Evolutionary conservation across 2,329 filamentous ascomycete genomes (phyloP).

Genomic region (Diaporthe citrichinensis): DNA sequence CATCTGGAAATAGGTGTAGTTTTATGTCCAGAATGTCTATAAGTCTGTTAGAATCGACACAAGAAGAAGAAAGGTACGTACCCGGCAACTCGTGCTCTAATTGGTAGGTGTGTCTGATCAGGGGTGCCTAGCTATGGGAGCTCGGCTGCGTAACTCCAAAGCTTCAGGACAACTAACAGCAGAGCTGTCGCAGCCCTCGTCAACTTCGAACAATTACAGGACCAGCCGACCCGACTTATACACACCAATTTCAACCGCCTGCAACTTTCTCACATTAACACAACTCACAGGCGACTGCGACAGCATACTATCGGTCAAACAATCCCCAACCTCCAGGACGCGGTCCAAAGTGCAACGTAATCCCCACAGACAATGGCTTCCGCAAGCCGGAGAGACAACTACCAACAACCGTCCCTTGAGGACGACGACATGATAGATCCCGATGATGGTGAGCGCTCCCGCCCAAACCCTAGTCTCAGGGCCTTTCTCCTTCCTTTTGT

Average conservation of each 20-base stretch:
- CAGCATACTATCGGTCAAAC: not conserved
- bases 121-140: slow-evolving; percentile 43
- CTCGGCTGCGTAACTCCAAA: slow-evolving; percentile 42
- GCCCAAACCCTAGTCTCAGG: not conserved
- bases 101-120: slow-evolving; percentile 30
- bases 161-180: slow-evolving; percentile 46
- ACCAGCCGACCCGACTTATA: slow-evolving; percentile 6
- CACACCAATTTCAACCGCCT: not conserved
- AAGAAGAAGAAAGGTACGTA: slow-evolving; percentile 8
- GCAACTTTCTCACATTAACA: not conserved
- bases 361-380: slow-evolving; percentile 58
- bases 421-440: slow-evolving; percentile 82
- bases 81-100: not conserved
- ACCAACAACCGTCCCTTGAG: slow-evolving; percentile 70
- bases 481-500: not conserved
- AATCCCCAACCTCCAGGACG: not conserved
- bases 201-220: slow-evolving; percentile 35
- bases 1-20: not conserved
- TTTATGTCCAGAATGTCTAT: not conserved
- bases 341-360: slow-evolving; percentile 4
- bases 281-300: not conserved
- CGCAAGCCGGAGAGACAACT: slow-evolving; percentile 64
- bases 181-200: slow-evolving; percentile 43
- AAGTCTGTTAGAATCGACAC: not conserved
- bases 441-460: slow-evolving; percentile 75